Base-by-base conservation (phyloP, 345 rosid species). In the Cardamine resedifolia region DNA sequence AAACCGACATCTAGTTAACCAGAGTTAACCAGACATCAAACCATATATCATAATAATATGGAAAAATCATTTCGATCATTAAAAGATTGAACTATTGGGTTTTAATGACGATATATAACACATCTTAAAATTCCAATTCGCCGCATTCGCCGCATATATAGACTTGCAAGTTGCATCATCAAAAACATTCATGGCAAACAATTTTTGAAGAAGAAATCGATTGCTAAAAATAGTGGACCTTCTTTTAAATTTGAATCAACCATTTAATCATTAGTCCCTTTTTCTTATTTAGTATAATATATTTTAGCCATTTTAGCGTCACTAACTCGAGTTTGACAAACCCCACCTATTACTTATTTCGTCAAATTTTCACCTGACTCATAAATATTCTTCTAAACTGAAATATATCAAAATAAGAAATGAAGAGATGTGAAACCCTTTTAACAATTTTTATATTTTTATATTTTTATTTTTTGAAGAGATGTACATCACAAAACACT, bases 61-160 rank as follows among this genome's bases (percentile, higher is more conserved):
- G 0, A 30, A 30, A 45, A 21, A 31, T 53, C 2, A 21, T 53
- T 3, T 21, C 3, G 16, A 34, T 24, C 27, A 26, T 26, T 23
- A 41, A 57, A 26, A 48, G 47, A 26, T 6, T 38, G 31, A 48
- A 27, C 11, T 36, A 4, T 44, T 10, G 20, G 20, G 10, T 10
- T 30, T 30, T 63, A 56, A 57, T 73, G 77, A 73, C 58, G 72
- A 38, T 21, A 74, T 28, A 49, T 36, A 57, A 10, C 12, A 47
- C 28, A 58, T 38, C 72, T 51, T 38, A 20, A 47, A 38, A 10
- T 41, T 74, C 43, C 74, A 76, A 38, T 34, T 76, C 79, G 79
- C 79, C 79, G 79, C 79, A 38, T 34, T 76, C 79, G 79, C 79
- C 79, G 79, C 79, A 76, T 76, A 76, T 34, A 68, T 61, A 68